These are phyloP conservation scores for Melastoma malabathricum DNA, from an alignment of 345 rosid genomes.

Conservation along the genomic window DNA sequence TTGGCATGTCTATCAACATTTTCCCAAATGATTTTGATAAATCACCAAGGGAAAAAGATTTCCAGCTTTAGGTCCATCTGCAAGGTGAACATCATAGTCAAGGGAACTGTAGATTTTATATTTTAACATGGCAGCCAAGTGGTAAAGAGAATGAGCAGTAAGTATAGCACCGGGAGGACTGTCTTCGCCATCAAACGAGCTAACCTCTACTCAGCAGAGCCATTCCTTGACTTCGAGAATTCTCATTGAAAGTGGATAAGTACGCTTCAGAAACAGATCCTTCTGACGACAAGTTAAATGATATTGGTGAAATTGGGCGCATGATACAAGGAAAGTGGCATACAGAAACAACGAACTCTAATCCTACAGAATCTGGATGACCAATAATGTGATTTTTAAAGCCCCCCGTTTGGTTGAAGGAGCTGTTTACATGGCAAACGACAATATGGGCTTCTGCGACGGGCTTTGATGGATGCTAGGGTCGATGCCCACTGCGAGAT, in stretches of 20 bases:
- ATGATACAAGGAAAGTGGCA: constrained; percentile 80
- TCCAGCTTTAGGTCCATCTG: constrained; percentile 98
- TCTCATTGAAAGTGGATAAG: constrained; percentile 45
- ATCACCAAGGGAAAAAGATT: constrained; percentile 85
- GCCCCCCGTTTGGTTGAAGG: constrained; percentile 19
- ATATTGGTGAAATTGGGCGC: constrained; percentile 76
- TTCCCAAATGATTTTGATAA: constrained; percentile 82
- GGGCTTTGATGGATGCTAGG: too few species aligned
- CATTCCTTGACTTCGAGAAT: constrained; percentile 76
- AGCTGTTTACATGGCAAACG: too few species aligned
- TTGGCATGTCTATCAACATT: constrained; percentile 91
- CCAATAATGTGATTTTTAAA: constrained; percentile 17
- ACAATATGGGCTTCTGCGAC: too few species aligned
- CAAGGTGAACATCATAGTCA: constrained; percentile 7
- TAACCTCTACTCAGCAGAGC: constrained; percentile 69
- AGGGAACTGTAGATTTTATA: neutral
- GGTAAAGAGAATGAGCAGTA: constrained; percentile 86
- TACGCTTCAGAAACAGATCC: constrained; percentile 84
- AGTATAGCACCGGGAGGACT: constrained; percentile 76
- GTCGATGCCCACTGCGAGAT: too few species aligned
- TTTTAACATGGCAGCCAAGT: constrained; percentile 71
- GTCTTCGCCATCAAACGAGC: constrained; percentile 55
- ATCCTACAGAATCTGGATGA: constrained; percentile 22
- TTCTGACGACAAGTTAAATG: constrained; percentile 87
- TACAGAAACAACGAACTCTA: constrained; percentile 49